Evolutionary conservation across 140 eudicot species (phyloP).

Genomic region (Cichorium intybus): DNA sequence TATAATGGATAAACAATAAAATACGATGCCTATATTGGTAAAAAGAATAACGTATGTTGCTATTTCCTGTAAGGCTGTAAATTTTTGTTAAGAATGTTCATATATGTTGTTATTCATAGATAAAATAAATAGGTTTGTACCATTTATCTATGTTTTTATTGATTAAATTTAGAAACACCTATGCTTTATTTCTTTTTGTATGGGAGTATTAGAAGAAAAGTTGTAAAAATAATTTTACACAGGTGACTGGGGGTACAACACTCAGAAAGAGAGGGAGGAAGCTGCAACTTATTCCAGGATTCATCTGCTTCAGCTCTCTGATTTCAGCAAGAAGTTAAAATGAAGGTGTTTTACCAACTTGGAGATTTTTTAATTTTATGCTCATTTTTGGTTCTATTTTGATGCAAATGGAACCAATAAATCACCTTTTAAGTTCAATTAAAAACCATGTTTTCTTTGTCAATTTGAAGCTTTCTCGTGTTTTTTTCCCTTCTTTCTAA

Average conservation of each 20-base stretch:
- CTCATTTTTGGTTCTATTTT: slow-evolving; percentile 5
- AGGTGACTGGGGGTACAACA: slow-evolving; percentile 99
- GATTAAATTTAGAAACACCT: background rate
- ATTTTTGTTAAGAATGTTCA: too few relatives aligned
- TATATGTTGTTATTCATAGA: too few relatives aligned
- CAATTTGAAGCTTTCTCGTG: background rate
- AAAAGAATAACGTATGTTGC: too few relatives aligned
- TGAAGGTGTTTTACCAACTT: slow-evolving; percentile 28
- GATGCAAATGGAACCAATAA: slow-evolving; percentile 16
- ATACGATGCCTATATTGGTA: too few relatives aligned
- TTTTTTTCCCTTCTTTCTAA: background rate
- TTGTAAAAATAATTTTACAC: slow-evolving; percentile 3
- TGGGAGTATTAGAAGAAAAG: background rate
- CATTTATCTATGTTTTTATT: too few relatives aligned
- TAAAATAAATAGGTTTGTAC: too few relatives aligned
- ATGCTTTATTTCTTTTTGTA: background rate
- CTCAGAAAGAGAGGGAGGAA: slow-evolving; percentile 88
- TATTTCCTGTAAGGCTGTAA: too few relatives aligned
- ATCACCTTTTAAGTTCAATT: slow-evolving; percentile 4
- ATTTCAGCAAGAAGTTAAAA: slow-evolving; percentile 88
- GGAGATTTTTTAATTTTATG: background rate
- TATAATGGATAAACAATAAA: too few relatives aligned
- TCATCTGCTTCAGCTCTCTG: slow-evolving; percentile 81
- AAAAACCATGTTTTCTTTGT: background rate
- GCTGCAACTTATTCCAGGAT: slow-evolving; percentile 86